Evolutionary conservation across 2,329 filamentous ascomycete species (phyloP), one percentile per base, ranked within the genome.

Genomic region (Albophoma yamanashiensis): DNA sequence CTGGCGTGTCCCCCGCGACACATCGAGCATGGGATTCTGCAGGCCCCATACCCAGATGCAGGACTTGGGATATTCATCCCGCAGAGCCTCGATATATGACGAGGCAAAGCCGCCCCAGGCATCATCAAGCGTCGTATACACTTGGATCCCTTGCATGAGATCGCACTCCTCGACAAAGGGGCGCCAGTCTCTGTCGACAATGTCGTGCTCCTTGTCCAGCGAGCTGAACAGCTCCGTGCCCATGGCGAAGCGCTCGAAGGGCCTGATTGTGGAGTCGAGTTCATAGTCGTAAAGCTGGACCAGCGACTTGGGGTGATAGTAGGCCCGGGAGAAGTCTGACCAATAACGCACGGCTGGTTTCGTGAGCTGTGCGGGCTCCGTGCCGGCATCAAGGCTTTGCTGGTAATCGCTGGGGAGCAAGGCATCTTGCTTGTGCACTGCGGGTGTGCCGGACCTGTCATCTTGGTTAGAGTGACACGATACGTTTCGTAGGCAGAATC

Each of bases 291-390:
- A 89, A 17, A 97, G 79, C 70, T 96, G 92, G 12, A 96, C 81
- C 59, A 96, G 84, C 15, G 92, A 96, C 59, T 84, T 85, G 11
- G 94, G 94, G 70, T 97, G 92, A 71, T 89, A 97, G 74, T 86
- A 99, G n/a, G 94, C 83, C 34, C 91, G 85, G 66, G 91, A 95
- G 74, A 92, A 97, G 73, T 99, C 94, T 39, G 92, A 96, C 93
- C 94, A 99, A 76, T 94, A 97, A 59, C 91, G 85, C n/a, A 97
- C 89, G 14, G 84, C 82, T 8, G 86, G 82, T 1, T 85, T 79
- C 1, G 82, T 88, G 25, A 96, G 80, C 58, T 79, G 76, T 0
- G 89, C 82, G 0, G 89, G 83, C 7, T 87, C 80, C 3, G 82
- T 73, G 27, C 91, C 92, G 38, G 84, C 75, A 66, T 97, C 89